Conservation (phyloP, 805 yeast genomes). For the Nakazawaea wyomingensis region DNA sequence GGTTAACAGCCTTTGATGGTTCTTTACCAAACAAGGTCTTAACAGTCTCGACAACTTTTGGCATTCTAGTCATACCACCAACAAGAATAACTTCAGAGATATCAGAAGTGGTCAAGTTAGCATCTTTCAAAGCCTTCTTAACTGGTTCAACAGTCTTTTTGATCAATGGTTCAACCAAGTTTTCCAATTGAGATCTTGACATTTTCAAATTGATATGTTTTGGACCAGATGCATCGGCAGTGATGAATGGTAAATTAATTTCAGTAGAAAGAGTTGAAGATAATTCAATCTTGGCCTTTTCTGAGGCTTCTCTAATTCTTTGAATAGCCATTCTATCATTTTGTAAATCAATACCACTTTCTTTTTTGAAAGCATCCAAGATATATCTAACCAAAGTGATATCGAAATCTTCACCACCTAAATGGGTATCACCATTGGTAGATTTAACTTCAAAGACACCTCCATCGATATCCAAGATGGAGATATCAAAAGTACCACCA, state of each 20-base stretch:
- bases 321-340: slow-evolving; percentile 56
- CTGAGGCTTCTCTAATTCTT: slow-evolving; percentile 76
- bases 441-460: slow-evolving; percentile 98
- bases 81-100: slow-evolving; percentile 73
- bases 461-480: slow-evolving; percentile 92
- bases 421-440: slow-evolving; percentile 92
- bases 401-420: slow-evolving; percentile 92
- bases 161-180: slow-evolving; percentile 60
- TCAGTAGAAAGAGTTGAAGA: slow-evolving; percentile 60
- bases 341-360: slow-evolving; percentile 50
- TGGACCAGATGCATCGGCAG: slow-evolving; percentile 41
- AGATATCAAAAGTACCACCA: slow-evolving; percentile 98
- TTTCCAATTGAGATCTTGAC: slow-evolving; percentile 65
- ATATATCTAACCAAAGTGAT: slow-evolving; percentile 78
- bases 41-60: slow-evolving; percentile 64
- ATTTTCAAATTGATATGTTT: slow-evolving; percentile 55
- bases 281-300: slow-evolving; percentile 68
- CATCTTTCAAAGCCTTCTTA: slow-evolving; percentile 69
- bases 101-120: slow-evolving; percentile 58
- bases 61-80: slow-evolving; percentile 93
- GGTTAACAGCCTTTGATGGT: slow-evolving; percentile 72
- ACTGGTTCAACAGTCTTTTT: slow-evolving; percentile 69
- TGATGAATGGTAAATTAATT: slow-evolving; percentile 66
- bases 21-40: slow-evolving; percentile 51
- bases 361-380: slow-evolving; percentile 48